Conservation (phyloP, 2,329 filamentous ascomycete genomes). For the Fusarium beomiforme region DNA sequence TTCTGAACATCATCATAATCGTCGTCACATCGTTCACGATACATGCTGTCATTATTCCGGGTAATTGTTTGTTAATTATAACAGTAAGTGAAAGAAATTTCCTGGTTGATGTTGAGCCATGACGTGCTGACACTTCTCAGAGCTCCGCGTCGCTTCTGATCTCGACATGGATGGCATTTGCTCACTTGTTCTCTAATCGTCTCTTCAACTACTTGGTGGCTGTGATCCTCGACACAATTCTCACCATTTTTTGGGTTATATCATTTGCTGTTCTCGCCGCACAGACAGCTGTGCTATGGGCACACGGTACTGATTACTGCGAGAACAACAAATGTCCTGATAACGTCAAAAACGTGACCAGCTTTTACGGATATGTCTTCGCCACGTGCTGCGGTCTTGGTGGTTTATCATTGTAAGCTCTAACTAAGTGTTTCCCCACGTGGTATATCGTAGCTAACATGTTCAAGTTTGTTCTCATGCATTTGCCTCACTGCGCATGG, state of each 20-base stretch:
- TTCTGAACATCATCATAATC: conserved; percentile 57
- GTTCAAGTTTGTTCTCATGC: conserved; percentile 53
- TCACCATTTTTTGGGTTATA: conserved; percentile 63
- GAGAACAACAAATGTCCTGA: conserved; percentile 39
- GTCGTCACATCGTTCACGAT: conserved; percentile 59
- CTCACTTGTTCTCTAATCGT: conserved; percentile 51
- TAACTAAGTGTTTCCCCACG: too few relatives aligned
- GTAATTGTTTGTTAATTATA: conserved; percentile 49
- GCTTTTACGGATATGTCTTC: conserved; percentile 43
- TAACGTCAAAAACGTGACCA: not conserved
- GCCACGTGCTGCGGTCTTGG: conserved; percentile 54
- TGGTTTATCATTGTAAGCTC: conserved; percentile 55
- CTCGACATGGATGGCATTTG: conserved; percentile 58
- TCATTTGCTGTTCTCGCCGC: conserved; percentile 54
- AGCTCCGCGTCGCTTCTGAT: conserved; percentile 56
- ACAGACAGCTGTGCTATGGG: conserved; percentile 45
- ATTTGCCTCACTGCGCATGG: conserved; percentile 54
- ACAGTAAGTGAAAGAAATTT: conserved; percentile 47
- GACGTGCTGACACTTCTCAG: conserved; percentile 34
- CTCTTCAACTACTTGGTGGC: conserved; percentile 65
- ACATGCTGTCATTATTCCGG: conserved; percentile 47
- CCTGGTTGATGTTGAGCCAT: fast-evolving
- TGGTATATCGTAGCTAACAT: not conserved
- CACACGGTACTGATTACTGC: conserved; percentile 32
- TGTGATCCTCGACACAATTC: conserved; percentile 60